These are phyloP conservation scores for Gyrodon lividus DNA, from an alignment of 768 basidiomycete genomes.

Conservation along the genomic window DNA sequence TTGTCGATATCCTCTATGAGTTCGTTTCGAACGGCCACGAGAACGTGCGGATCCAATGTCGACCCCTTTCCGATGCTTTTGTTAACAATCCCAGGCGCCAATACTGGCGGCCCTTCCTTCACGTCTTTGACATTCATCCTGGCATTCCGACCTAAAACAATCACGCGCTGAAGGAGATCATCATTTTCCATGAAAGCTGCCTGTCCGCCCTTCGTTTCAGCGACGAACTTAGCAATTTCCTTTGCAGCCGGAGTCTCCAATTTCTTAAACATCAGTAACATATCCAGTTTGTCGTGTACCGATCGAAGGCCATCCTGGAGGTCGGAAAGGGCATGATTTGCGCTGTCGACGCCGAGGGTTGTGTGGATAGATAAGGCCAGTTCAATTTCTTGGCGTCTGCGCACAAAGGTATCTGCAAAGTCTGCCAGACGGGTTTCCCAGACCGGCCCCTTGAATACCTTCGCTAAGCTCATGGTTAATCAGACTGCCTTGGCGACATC, in stretches of 20 bases:
- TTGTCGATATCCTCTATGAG: slow-evolving; percentile 25
- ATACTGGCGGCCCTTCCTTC: neutral
- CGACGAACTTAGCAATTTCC: slow-evolving; percentile 39
- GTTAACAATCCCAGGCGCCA: neutral
- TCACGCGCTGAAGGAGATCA: slow-evolving; percentile 24
- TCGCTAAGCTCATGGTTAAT: slow-evolving; percentile 18
- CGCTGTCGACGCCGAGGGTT: slow-evolving; percentile 34
- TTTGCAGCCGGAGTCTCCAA: slow-evolving; percentile 41
- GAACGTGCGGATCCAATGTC: slow-evolving; percentile 1
- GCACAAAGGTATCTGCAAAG: slow-evolving; percentile 33
- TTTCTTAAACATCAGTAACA: slow-evolving; percentile 37
- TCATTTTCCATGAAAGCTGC: slow-evolving; percentile 36
- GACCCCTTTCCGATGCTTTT: neutral
- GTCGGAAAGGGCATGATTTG: slow-evolving; percentile 30
- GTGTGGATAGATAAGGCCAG: slow-evolving; percentile 40
- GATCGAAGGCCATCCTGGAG: slow-evolving; percentile 15
- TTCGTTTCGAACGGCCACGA: slow-evolving; percentile 22
- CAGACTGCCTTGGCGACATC: neutral
- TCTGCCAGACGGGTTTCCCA: slow-evolving; percentile 41
- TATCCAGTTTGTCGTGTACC: slow-evolving; percentile 34
- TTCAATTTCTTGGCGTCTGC: slow-evolving; percentile 36
- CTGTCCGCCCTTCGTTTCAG: slow-evolving; percentile 38
- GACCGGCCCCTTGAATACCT: slow-evolving; percentile 30
- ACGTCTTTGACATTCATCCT: slow-evolving; percentile 9
- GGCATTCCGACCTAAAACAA: slow-evolving; percentile 13